Evolutionary conservation across 345 rosid genomes (phyloP), one percentile per base, ranked within the genome.

Genomic region (Mercurialis annua): DNA sequence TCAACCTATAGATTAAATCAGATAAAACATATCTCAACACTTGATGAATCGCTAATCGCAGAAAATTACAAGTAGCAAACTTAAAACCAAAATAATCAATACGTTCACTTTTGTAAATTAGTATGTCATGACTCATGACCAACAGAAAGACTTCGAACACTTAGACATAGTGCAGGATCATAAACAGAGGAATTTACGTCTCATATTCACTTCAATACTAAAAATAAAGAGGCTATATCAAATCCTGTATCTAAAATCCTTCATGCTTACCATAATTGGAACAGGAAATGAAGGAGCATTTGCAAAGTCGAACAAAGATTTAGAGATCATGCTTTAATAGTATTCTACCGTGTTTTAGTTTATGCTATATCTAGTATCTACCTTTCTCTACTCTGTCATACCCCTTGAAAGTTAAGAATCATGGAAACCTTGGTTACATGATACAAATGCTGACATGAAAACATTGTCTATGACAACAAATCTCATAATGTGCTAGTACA

Each of bases 1-100:
- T 85, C 90, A 59, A 88, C 92, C 97, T 92, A 75, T 18, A 63
- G 14, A 31, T 40, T 44, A 68, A 33, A 69, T 40, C 4, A 53
- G 38, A 44, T 40, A 6, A 49, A 38, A 30, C 65, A 47, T 64
- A 43, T 31, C 43, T 14, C 15, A 38, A 33, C 27, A 43, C 10
- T 49, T 66, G 43, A 21, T 29, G 36, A 56, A 47, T 29, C 49
- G 36, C 7, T 29, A 59, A 57, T n/a, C 29, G 17, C 18, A 27
- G 11, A 53, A 33, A 26, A 27, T 15, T 59, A 48, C 10, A 5
- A 15, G 51, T 47, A 46, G 47, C 36, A 26, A 38, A 48, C 8
- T 17, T 16, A 43, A 49, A 71, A 47, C 53, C 11, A 60, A 59
- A 30, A 30, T 23, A 42, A 58, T 34, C 20, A 6, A 27, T 23